Conservation (phyloP, 176 grass and related monocot genomes). For the Chrysopogon serrulatus region DNA sequence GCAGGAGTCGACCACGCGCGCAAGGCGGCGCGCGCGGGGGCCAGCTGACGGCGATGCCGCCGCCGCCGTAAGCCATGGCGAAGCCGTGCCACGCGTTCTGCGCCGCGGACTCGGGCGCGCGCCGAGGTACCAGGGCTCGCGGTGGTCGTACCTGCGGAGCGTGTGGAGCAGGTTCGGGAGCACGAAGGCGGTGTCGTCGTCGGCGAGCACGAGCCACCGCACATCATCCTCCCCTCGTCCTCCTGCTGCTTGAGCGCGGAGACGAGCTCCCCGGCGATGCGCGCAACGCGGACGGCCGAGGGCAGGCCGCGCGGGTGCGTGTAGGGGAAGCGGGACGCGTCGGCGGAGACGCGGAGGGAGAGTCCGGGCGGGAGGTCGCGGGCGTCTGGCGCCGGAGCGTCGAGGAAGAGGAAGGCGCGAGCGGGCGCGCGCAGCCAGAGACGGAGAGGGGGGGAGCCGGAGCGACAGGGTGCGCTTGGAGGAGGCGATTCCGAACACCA, state of each 20-base stretch:
- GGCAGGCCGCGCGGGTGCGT: constrained; percentile 55
- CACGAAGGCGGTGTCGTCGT: constrained; percentile 88
- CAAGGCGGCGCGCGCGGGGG: constrained; percentile 68
- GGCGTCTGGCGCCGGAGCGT: neutral
- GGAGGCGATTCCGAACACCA: constrained; percentile 84
- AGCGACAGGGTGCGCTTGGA: constrained; percentile 39
- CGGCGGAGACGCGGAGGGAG: constrained; percentile 46
- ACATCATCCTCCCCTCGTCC: neutral
- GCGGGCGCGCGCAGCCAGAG: constrained; percentile 61
- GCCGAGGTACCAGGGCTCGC: constrained; percentile 78
- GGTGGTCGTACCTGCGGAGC: constrained; percentile 68
- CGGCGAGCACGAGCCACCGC: constrained; percentile 77
- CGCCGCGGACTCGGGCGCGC: constrained; percentile 50
- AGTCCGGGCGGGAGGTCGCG: constrained; percentile 1
- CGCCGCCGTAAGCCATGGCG: constrained; percentile 78
- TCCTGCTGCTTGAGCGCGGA: neutral
- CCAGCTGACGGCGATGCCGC: constrained; percentile 79
- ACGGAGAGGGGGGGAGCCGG: constrained; percentile 57
- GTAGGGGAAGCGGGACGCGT: constrained; percentile 77
- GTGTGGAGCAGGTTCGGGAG: constrained; percentile 61
- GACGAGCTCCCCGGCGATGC: constrained; percentile 77
- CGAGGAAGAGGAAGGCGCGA: constrained; percentile 65
- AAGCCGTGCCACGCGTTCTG: constrained; percentile 83
- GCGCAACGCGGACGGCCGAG: constrained; percentile 84
- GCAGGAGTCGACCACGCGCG: constrained; percentile 61